Percentiles rank a stretch among this genome's conserved stretches.
Evolutionary conservation across 495 filamentous ascomycete species (phyloP).

Genomic region (Aspergillus conjunctus): DNA sequence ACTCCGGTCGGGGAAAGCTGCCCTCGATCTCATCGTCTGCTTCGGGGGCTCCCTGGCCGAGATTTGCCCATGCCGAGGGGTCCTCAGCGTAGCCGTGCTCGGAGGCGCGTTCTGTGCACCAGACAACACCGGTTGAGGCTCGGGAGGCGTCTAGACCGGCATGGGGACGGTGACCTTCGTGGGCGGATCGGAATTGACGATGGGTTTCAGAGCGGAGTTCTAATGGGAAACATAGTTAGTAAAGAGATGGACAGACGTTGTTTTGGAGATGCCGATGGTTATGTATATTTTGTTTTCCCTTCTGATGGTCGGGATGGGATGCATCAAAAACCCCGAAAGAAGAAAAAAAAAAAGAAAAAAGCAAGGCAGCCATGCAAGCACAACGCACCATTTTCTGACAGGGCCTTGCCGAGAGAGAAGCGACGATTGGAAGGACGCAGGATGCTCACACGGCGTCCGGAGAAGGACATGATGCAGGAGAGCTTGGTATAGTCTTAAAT

Average conservation of each 20-base stretch:
- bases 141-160: constrained; percentile 85
- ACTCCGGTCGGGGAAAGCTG: constrained; percentile 83
- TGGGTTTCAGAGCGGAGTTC: constrained; percentile 81
- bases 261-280: background rate
- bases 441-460: constrained; percentile 51
- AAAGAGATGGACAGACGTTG: background rate
- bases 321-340: background rate
- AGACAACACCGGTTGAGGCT: constrained; percentile 81
- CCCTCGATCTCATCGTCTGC: constrained; percentile 91
- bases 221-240: constrained; percentile 27
- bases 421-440: constrained; percentile 46
- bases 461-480: constrained; percentile 52
- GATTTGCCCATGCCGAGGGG: constrained; percentile 84
- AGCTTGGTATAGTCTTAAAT: background rate
- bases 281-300: constrained; percentile 2
- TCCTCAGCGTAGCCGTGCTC: constrained; percentile 82
- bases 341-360: constrained; percentile 15
- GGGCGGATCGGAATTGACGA: constrained; percentile 79
- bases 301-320: background rate
- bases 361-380: background rate
- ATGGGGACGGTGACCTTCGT: constrained; percentile 87
- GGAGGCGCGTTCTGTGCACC: constrained; percentile 80
- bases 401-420: constrained; percentile 42
- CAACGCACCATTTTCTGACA: constrained; percentile 48
- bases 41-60: constrained; percentile 93